Conservation (phyloP, 2,329 filamentous ascomycete species). For the Leptographium lundbergii region DNA sequence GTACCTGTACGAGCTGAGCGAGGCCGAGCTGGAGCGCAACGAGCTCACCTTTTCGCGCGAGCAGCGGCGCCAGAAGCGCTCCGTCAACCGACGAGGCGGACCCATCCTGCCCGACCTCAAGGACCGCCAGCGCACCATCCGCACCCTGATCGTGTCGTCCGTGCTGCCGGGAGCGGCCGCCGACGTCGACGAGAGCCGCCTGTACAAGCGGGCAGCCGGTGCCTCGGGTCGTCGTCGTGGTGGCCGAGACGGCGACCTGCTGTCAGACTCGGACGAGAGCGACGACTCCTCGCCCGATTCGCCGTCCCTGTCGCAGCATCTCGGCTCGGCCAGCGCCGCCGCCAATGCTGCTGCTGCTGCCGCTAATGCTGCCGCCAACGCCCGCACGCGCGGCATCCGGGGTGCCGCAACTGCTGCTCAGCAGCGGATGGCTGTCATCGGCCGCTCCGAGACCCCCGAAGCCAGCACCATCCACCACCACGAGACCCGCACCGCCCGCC, state of each 20-base stretch:
- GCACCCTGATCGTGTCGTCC: conserved; percentile 83
- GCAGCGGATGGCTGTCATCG: conserved; percentile 70
- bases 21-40: conserved; percentile 77
- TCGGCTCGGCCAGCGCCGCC: background rate
- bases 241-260: conserved; percentile 48
- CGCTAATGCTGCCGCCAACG: conserved; percentile 45
- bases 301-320: conserved; percentile 36
- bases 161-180: conserved; percentile 79
- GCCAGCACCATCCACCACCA: conserved; percentile 44
- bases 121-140: conserved; percentile 83
- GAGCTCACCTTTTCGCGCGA: conserved; percentile 90
- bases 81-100: conserved; percentile 84
- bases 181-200: conserved; percentile 68
- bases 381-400: conserved; percentile 76
- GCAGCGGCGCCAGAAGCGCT: conserved; percentile 87
- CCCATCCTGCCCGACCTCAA: conserved; percentile 92
- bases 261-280: conserved; percentile 82
- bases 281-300: conserved; percentile 81
- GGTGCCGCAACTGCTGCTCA: conserved; percentile 79
- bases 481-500: conserved; percentile 58
- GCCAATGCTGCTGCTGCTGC: conserved; percentile 46
- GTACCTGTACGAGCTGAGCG: conserved; percentile 86
- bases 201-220: conserved; percentile 67
- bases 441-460: conserved; percentile 84
- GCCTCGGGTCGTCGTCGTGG: conserved; percentile 40